These are phyloP conservation scores for Fusarium sarcochroum DNA, from an alignment of 2,329 filamentous ascomycete genomes.

Conservation along the genomic window DNA sequence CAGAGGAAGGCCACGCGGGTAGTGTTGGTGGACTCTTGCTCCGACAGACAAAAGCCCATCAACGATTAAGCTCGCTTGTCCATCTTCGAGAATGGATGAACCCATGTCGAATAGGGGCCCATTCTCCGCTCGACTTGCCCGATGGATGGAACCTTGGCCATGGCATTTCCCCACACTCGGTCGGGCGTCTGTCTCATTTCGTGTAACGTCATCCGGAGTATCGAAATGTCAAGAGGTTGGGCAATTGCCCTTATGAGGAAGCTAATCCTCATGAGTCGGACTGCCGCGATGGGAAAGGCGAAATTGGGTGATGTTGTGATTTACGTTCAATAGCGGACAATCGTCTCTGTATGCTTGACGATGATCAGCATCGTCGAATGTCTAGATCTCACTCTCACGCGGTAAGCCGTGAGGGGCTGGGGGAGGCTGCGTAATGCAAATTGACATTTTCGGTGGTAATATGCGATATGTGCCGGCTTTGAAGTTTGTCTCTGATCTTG, in stretches of 20 bases:
- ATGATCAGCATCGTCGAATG: slow-evolving; percentile 1
- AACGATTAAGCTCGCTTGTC: slow-evolving; percentile 18
- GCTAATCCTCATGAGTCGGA: slow-evolving; percentile 8
- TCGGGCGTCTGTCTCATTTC: slow-evolving; percentile 31
- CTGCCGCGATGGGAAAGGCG: slow-evolving; percentile 13
- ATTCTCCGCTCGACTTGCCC: slow-evolving; percentile 27
- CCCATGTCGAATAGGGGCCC: slow-evolving; percentile 22
- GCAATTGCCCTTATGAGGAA: slow-evolving; percentile 13
- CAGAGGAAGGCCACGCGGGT: neutral
- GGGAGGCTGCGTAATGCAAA: slow-evolving; percentile 16
- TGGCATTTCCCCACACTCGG: slow-evolving; percentile 33
- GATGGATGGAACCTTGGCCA: slow-evolving; percentile 30
- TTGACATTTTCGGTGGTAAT: slow-evolving; percentile 18
- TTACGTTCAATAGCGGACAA: slow-evolving; percentile 23
- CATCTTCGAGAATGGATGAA: slow-evolving; percentile 9
- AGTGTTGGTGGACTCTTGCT: slow-evolving; percentile 4
- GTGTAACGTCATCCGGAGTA: slow-evolving; percentile 37
- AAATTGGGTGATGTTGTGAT: slow-evolving; percentile 1
- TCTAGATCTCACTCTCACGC: slow-evolving; percentile 6
- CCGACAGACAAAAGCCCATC: slow-evolving; percentile 12
- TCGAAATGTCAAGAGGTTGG: slow-evolving; percentile 26
- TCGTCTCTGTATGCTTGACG: slow-evolving; percentile 8
- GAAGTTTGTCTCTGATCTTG: slow-evolving; percentile 20
- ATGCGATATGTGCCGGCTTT: slow-evolving; percentile 6
- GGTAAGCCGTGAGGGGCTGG: slow-evolving; percentile 14